phyloP scores from a whole-genome alignment of 495 filamentous ascomycete genomes.

The Lepidopterella palustris region DNA sequence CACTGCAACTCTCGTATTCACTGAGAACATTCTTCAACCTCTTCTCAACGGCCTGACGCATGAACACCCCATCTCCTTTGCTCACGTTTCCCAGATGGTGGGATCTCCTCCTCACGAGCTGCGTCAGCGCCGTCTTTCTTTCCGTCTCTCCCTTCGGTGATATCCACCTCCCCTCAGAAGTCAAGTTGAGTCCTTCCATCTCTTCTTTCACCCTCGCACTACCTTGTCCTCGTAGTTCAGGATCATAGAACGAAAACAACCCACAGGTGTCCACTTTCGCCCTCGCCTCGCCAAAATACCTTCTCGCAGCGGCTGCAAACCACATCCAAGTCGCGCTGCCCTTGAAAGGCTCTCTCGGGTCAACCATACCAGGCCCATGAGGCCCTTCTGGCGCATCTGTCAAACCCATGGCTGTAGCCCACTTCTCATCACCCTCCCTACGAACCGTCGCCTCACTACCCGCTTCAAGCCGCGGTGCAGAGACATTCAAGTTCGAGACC shows the following conservation, averaged over 20 bases:
- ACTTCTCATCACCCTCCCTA: background rate
- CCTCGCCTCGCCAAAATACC: conserved; percentile 22
- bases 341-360: conserved; percentile 18
- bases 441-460: background rate
- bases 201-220: conserved; percentile 20
- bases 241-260: conserved; percentile 36
- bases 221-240: conserved; percentile 19
- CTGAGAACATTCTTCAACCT: conserved; percentile 22
- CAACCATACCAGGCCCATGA: conserved; percentile 18
- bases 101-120: conserved; percentile 27
- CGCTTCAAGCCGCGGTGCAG: conserved; percentile 29
- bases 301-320: conserved; percentile 21
- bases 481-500: conserved; percentile 39
- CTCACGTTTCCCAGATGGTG: conserved; percentile 29
- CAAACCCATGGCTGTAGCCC: background rate
- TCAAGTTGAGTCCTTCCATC: conserved; percentile 28
- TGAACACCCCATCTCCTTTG: conserved; percentile 28
- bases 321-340: conserved; percentile 17
- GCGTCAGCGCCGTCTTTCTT: conserved; percentile 15
- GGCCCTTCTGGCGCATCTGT: conserved; percentile 12
- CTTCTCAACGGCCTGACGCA: conserved; percentile 25
- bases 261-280: conserved; percentile 31
- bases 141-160: conserved; percentile 3
- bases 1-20: conserved; percentile 14
- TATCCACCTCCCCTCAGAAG: conserved; percentile 27